Evolutionary conservation across 768 basidiomycete genomes (phyloP).

Genomic region (Asterophora parasitica): DNA sequence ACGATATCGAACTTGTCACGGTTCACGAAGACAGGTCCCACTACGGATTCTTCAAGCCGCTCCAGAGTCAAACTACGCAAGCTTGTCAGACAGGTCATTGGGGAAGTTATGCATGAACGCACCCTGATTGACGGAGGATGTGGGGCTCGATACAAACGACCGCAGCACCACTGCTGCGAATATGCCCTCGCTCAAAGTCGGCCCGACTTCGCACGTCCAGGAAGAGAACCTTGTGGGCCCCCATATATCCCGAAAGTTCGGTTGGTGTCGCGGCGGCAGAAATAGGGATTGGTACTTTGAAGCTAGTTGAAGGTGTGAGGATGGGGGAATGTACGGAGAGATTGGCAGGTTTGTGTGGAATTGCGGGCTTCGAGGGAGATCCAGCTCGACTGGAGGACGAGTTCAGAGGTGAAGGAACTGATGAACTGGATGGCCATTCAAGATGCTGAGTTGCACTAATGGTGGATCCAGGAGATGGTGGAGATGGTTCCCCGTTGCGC

Average conservation of each 20-base stretch:
- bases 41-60: constrained; percentile 71
- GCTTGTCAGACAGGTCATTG: constrained; percentile 5
- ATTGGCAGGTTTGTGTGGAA: constrained; percentile 38
- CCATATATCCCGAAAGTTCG: constrained; percentile 54
- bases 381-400: constrained; percentile 58
- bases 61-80: constrained; percentile 54
- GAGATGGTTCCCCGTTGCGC: constrained; percentile 22
- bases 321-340: constrained; percentile 25
- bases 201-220: constrained; percentile 80
- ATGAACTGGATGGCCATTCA: constrained; percentile 67
- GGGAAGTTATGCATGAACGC: constrained; percentile 24
- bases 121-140: constrained; percentile 67
- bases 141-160: constrained; percentile 84
- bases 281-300: constrained; percentile 48
- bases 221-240: constrained; percentile 59
- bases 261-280: constrained; percentile 58
- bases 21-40: constrained; percentile 66
- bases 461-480: constrained; percentile 27
- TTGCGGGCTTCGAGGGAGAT: constrained; percentile 41
- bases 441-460: constrained; percentile 37
- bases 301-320: constrained; percentile 28
- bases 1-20: constrained; percentile 88
- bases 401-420: constrained; percentile 53
- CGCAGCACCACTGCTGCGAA: constrained; percentile 42
- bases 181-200: constrained; percentile 72